These are phyloP conservation scores for Rosa rugosa DNA, from an alignment of 306 rosid species.

Conservation along the genomic window DNA sequence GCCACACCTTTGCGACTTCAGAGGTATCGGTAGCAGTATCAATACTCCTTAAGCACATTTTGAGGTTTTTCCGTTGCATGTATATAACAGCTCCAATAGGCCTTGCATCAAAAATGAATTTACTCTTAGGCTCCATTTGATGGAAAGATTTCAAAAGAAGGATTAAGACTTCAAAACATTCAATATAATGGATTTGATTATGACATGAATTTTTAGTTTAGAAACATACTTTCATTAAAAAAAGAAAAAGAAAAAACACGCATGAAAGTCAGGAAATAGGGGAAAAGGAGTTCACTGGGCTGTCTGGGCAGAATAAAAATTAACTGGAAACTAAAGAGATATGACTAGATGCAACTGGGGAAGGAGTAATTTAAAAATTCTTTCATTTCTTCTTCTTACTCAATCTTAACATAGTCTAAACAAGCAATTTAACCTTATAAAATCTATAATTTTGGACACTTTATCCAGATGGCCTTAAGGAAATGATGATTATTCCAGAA, in stretches of 20 bases:
- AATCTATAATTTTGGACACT: no score
- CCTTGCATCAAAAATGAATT: conserved; percentile 44
- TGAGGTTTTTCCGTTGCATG: conserved; percentile 75
- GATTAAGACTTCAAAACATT: not conserved
- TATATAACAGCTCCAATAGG: conserved; percentile 86
- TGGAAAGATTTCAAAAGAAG: not conserved
- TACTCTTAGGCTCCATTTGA: not conserved
- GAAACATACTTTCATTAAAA: not conserved
- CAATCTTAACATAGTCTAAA: no score
- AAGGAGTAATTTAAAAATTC: no score
- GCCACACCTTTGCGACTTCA: conserved; percentile 78
- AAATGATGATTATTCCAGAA: no score
- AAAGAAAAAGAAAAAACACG: no score
- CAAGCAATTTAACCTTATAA: no score
- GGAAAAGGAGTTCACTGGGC: not conserved
- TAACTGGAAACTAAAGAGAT: no score
- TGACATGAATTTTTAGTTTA: not conserved
- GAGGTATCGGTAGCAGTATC: conserved; percentile 72
- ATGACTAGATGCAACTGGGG: no score
- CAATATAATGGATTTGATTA: not conserved
- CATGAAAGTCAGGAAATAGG: not conserved
- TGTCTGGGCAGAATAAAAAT: not conserved
- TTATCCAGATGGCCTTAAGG: no score
- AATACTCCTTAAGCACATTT: conserved; percentile 89
- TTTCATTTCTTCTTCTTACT: no score